Evolutionary conservation across 2,329 filamentous ascomycete genomes (phyloP).

Genomic region (Epichloe brachyelytri): DNA sequence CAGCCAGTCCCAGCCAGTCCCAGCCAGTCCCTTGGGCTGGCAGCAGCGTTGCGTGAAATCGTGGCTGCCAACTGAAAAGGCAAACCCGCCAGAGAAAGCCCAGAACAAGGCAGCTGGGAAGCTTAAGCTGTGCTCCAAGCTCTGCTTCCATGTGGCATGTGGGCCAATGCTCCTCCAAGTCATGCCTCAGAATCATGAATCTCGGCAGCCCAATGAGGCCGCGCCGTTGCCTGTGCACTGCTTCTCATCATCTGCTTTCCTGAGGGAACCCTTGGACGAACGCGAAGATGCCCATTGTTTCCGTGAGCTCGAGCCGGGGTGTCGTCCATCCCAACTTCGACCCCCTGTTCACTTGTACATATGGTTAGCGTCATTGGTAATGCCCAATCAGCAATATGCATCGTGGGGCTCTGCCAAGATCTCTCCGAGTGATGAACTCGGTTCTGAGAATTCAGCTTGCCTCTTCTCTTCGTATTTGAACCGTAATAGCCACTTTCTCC

Average conservation of each 20-base stretch:
- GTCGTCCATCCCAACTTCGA: not conserved
- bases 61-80: not conserved
- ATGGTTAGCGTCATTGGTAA: not conserved
- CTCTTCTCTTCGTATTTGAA: not conserved
- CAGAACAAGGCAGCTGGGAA: too few species aligned
- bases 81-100: too few species aligned
- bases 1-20: not conserved
- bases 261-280: not conserved
- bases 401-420: not conserved
- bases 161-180: not conserved
- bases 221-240: not conserved
- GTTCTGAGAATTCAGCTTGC: too few species aligned
- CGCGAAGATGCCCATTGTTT: conserved; percentile 2
- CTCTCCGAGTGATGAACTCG: not conserved
- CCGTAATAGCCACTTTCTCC: not conserved
- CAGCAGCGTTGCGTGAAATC: not conserved
- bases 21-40: not conserved
- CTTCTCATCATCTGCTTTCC: not conserved
- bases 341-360: not conserved
- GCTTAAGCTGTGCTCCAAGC: too few species aligned
- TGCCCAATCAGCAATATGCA: not conserved
- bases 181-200: not conserved
- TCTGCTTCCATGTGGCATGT: not conserved
- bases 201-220: not conserved
- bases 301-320: not conserved